A percentile compares a stretch with the other conserved stretches of the same genome.
These are phyloP conservation scores for Fusarium penzigii DNA, from an alignment of 2,329 filamentous ascomycete species.

Conservation along the genomic window DNA sequence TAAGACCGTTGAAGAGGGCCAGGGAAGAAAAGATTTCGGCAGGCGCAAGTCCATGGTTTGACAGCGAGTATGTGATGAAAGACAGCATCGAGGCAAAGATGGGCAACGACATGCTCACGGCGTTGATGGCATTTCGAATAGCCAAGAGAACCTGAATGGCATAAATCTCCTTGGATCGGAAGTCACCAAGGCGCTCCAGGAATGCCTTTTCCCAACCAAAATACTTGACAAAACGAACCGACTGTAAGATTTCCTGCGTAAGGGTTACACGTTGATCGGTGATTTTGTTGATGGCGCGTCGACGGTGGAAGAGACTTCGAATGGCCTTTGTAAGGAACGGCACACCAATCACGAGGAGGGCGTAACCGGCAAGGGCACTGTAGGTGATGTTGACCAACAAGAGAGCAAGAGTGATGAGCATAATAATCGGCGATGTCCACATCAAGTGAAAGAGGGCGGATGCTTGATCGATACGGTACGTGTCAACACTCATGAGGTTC, in stretches of 20 bases:
- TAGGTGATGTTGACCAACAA: constrained; percentile 87
- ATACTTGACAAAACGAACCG: constrained; percentile 93
- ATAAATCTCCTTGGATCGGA: constrained; percentile 74
- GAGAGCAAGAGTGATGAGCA: constrained; percentile 76
- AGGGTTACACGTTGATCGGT: constrained; percentile 90
- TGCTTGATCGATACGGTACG: constrained; percentile 87
- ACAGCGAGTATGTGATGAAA: constrained; percentile 79
- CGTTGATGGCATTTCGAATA: constrained; percentile 83
- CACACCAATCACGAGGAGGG: constrained; percentile 74
- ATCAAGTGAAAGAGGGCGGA: constrained; percentile 87
- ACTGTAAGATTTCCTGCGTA: constrained; percentile 88
- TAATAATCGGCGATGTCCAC: constrained; percentile 82
- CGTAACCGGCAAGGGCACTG: constrained; percentile 86
- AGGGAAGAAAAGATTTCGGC: constrained; percentile 89
- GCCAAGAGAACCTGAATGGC: constrained; percentile 83
- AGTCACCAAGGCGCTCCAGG: constrained; percentile 70
- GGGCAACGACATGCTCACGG: constrained; percentile 81
- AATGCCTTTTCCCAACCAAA: constrained; percentile 96
- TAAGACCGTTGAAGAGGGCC: constrained; percentile 87
- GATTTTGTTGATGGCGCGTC: constrained; percentile 84
- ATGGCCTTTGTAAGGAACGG: constrained; percentile 78
- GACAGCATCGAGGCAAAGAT: constrained; percentile 94
- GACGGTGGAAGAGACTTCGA: constrained; percentile 71
- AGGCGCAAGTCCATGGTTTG: constrained; percentile 68
- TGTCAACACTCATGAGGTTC: constrained; percentile 94